Percentiles rank a stretch among this genome's conserved stretches.
phyloP scores from a whole-genome alignment of 139 green algal species.

The Ostreobium quekettii region DNA sequence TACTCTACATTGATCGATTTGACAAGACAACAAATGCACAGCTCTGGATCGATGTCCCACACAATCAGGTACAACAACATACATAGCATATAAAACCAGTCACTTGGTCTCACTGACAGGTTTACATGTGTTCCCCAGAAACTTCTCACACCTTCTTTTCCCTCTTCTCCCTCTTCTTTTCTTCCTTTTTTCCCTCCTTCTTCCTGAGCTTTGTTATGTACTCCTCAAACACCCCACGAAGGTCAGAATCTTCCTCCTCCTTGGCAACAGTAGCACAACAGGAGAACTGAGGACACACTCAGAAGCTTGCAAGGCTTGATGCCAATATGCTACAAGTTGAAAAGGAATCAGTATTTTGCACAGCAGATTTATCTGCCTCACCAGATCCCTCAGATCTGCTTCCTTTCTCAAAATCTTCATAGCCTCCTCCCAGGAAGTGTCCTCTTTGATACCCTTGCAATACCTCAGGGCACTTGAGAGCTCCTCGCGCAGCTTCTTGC shows the following conservation, averaged over 20 bases:
- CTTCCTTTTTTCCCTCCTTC: slow-evolving; percentile 7
- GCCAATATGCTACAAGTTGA: background rate
- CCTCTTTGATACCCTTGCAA: background rate
- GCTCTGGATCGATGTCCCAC: too few relatives aligned
- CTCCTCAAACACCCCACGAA: background rate
- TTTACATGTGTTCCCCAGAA: background rate
- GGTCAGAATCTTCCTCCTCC: background rate
- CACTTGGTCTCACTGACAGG: background rate
- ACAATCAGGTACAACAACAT: too few relatives aligned
- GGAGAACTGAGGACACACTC: background rate
- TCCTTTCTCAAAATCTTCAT: slow-evolving; percentile 6
- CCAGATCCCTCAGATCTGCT: background rate
- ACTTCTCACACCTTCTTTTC: slow-evolving; percentile 3
- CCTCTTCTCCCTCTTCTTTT: slow-evolving; percentile 4
- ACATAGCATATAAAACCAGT: background rate
- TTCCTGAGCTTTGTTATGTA: background rate
- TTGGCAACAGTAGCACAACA: background rate
- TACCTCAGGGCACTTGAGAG: background rate
- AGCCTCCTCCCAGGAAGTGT: slow-evolving; percentile 9
- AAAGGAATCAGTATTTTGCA: background rate
- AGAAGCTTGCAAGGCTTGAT: background rate
- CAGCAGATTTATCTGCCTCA: slow-evolving; percentile 2
- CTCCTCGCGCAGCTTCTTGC: slow-evolving; percentile 6
- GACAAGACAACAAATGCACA: too few relatives aligned
- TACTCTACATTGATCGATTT: too few relatives aligned